phyloP scores from a whole-genome alignment of 129 eudicot genomes.

The Apium graveolens region DNA sequence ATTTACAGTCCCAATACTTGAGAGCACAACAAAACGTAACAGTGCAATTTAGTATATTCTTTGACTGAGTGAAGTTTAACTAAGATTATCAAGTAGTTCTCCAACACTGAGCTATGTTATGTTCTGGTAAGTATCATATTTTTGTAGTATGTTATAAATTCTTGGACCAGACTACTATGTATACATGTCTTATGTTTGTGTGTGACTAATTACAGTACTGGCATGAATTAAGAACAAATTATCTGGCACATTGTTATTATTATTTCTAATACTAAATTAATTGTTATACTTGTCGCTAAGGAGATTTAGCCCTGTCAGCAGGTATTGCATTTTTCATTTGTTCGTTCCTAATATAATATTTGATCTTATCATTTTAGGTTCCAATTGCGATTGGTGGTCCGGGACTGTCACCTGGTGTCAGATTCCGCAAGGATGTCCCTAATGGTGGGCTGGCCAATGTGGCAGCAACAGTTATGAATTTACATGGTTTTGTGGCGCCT shows the following conservation, averaged over 20 bases:
- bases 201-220: neutral
- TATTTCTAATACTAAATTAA: neutral
- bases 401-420: constrained; percentile 62
- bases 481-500: constrained; percentile 89
- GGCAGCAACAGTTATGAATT: constrained; percentile 88
- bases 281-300: neutral
- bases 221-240: neutral
- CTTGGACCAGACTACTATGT: neutral
- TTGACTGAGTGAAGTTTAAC: neutral
- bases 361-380: constrained; percentile 32
- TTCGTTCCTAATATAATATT: neutral
- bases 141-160: neutral
- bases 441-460: constrained; percentile 79
- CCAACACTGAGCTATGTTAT: neutral
- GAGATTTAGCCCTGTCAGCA: neutral
- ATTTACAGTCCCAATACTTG: neutral
- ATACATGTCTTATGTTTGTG: neutral
- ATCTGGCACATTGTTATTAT: neutral
- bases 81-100: neutral
- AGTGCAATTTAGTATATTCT: neutral
- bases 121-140: neutral
- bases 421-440: constrained; percentile 74
- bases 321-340: neutral
- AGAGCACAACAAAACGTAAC: neutral
- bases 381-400: constrained; percentile 96